These are phyloP conservation scores for Suhomyces wounanorum DNA, from an alignment of 1,139 yeast species.

Conservation along the genomic window DNA sequence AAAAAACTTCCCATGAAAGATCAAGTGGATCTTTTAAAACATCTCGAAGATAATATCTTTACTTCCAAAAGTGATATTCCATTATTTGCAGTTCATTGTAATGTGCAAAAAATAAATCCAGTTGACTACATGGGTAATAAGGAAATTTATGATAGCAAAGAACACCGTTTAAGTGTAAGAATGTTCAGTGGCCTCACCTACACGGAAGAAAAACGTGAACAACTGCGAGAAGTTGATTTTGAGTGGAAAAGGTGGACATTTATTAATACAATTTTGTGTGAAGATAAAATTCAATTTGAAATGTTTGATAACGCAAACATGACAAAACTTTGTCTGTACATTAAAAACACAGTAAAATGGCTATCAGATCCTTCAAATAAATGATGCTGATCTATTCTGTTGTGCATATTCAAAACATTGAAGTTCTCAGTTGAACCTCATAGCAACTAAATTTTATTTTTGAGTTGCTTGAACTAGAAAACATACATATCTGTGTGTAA, in stretches of 20 bases:
- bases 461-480: neutral
- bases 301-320: conserved; percentile 28
- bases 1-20: conserved; percentile 16
- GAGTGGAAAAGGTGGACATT: conserved; percentile 39
- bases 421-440: neutral
- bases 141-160: conserved; percentile 29
- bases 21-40: conserved; percentile 26
- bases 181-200: conserved; percentile 28
- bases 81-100: conserved; percentile 38
- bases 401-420: neutral
- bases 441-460: neutral
- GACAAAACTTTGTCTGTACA: conserved; percentile 29
- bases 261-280: conserved; percentile 33
- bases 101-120: conserved; percentile 41
- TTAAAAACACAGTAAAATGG: conserved; percentile 33
- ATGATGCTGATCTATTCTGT: neutral
- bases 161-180: conserved; percentile 30
- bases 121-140: conserved; percentile 22
- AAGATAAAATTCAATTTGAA: conserved; percentile 26
- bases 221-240: conserved; percentile 27
- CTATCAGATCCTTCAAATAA: conserved; percentile 15
- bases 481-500: conserved; percentile 1
- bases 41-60: conserved; percentile 22
- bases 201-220: conserved; percentile 5
- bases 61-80: conserved; percentile 18